Base-by-base conservation (phyloP, 352 stramenopile species). In the Phytophthora cajani region DNA sequence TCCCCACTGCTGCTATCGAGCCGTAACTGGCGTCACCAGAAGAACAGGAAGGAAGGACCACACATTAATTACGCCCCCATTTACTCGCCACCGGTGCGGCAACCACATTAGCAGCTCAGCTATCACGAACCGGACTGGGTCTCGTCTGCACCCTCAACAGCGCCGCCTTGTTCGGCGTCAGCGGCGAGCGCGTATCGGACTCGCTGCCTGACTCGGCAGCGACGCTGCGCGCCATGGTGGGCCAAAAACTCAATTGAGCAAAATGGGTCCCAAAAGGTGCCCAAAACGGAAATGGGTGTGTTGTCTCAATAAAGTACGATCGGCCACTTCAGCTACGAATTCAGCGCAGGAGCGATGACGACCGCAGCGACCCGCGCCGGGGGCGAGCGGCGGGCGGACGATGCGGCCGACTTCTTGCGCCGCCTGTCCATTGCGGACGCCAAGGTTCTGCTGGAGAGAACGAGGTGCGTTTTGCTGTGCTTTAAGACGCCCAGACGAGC, bases 401-500 rank as follows among this genome's bases (percentile, higher is more conserved):
- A 78, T 52, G 57, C 54, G 1, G 80, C 82, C 12, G 88, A 91
- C 36, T 94, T 95, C 67, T 68, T 97, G 62, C 82, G 87, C 16
- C 84, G 85, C 9, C 74, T 94, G 52, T 95, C 89, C 2, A 81
- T 97, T 6, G 89, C 88, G 14, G 89, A 95, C 56, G 89, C 88
- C 6, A 94, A 95, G 65, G 84, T 95, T 21, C 62, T 97, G 53
- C 77, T 97, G 5, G 85, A 95, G 44, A 77, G 78, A 25, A 94
- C 87, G n/a, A 83, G 78, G 83, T 93, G 47, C 46, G 78, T 81
- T 42, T 5, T 11, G 30, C 6, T 36, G 30, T 36, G 7, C 30
- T 10, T 36, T 36, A 36, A 36, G 5, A 42, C 10, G 36, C 36
- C 3, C 36, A 17, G 36, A 42, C 11, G 36, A 42, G 10, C 11